These are phyloP conservation scores for Voacanga thouarsii DNA, from an alignment of 257 asterid species.

Conservation along the genomic window DNA sequence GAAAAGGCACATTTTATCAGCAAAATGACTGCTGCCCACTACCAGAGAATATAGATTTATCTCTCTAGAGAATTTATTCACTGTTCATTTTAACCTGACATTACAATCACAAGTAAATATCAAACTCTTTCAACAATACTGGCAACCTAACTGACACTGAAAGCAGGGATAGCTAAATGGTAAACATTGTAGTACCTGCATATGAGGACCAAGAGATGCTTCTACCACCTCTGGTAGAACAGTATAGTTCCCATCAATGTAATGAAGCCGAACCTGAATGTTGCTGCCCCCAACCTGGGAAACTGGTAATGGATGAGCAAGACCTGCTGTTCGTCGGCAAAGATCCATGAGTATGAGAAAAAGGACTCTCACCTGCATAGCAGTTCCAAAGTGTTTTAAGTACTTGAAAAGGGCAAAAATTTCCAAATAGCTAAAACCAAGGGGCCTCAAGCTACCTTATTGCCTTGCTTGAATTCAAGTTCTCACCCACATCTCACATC, in stretches of 20 bases:
- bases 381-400: conserved; percentile 10
- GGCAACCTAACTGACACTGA: neutral
- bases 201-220: conserved; percentile 99
- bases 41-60: neutral
- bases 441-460: neutral
- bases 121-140: neutral
- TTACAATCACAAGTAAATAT: neutral
- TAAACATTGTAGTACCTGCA: conserved; percentile 62
- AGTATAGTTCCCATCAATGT: conserved; percentile 94
- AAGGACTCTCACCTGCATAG: conserved; percentile 88
- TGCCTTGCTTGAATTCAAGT: neutral
- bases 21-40: neutral
- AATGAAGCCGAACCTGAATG: conserved; percentile 93
- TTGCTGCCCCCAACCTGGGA: conserved; percentile 95
- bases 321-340: conserved; percentile 87
- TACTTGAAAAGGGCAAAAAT: neutral
- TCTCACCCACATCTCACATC: neutral
- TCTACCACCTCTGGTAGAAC: conserved; percentile 97
- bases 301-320: conserved; percentile 81
- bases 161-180: neutral
- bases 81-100: neutral
- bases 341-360: conserved; percentile 97
- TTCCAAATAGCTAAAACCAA: neutral
- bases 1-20: neutral
- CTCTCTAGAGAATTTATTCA: neutral